Conservation (phyloP, 108 stramenopile species). For the Skeletonema menzelii region DNA sequence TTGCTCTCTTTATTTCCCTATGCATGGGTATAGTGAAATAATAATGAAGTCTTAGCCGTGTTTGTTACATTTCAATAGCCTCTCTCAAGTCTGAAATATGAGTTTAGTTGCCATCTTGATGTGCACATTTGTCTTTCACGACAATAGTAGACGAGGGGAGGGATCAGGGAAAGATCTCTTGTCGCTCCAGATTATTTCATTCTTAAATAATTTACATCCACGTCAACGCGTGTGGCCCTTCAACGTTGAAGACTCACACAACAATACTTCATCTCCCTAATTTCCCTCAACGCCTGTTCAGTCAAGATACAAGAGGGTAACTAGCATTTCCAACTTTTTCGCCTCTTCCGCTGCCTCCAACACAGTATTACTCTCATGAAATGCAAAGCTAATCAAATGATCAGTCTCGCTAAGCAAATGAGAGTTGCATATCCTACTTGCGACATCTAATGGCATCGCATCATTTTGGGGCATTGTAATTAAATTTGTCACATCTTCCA, state of each 20-base stretch:
- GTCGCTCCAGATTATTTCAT: neutral
- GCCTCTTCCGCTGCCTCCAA: conserved; percentile 90
- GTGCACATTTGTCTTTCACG: too few species aligned
- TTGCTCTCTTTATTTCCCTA: neutral
- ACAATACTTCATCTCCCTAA: neutral
- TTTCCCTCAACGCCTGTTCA: conserved; percentile 27
- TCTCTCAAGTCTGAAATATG: neutral
- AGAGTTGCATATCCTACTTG: conserved; percentile 89
- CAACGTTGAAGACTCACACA: neutral
- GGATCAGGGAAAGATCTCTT: neutral
- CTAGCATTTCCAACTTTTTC: conserved; percentile 85
- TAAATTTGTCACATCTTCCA: conserved; percentile 77
- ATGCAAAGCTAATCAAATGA: conserved; percentile 92
- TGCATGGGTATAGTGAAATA: neutral
- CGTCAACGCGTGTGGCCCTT: neutral
- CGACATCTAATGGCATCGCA: conserved; percentile 79
- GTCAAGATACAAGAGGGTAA: conserved; percentile 88
- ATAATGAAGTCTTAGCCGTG: neutral
- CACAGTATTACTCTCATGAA: conserved; percentile 91
- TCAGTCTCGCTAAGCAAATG: conserved; percentile 88
- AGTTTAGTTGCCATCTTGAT: neutral
- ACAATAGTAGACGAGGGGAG: neutral
- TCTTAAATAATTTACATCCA: conserved; percentile 1
- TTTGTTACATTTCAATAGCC: neutral
- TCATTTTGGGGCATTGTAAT: conserved; percentile 89